Evolutionary conservation across 257 asterid genomes (phyloP).

Genomic region (Galeopsis tetrahit): DNA sequence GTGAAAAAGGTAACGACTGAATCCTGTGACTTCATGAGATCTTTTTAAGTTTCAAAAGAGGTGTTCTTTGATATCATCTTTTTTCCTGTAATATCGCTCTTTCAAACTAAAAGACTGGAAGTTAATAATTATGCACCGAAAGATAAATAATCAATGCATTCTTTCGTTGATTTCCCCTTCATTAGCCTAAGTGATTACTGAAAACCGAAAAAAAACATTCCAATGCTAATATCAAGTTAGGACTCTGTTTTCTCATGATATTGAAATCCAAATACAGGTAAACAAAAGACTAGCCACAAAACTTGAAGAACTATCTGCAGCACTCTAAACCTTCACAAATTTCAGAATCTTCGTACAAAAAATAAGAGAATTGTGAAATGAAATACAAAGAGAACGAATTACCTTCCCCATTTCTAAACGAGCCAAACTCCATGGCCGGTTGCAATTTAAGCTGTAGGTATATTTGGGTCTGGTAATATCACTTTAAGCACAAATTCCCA

Average conservation of each 20-base stretch:
- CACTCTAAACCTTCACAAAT: constrained; percentile 1
- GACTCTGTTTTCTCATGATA: neutral
- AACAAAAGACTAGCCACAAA: neutral
- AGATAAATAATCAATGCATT: neutral
- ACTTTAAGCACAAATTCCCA: constrained; percentile 3
- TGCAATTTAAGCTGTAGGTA: constrained; percentile 15
- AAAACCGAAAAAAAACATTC: no score
- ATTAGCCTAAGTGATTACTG: neutral
- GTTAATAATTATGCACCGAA: neutral
- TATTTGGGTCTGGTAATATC: neutral
- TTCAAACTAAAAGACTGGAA: neutral
- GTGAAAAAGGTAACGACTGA: neutral
- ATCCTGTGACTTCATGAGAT: neutral
- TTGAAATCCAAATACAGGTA: neutral
- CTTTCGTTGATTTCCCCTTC: neutral
- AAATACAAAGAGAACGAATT: constrained; percentile 20
- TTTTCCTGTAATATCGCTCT: no score
- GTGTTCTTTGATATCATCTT: neutral
- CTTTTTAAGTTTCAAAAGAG: neutral
- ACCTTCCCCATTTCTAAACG: constrained; percentile 30
- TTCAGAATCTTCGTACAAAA: constrained; percentile 4
- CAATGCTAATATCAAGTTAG: no score
- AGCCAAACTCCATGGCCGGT: constrained; percentile 38
- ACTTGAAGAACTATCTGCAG: neutral
- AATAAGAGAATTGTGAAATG: neutral